These are phyloP conservation scores for Lachnellula cervina DNA, from an alignment of 2,329 filamentous ascomycete species.

Conservation along the genomic window DNA sequence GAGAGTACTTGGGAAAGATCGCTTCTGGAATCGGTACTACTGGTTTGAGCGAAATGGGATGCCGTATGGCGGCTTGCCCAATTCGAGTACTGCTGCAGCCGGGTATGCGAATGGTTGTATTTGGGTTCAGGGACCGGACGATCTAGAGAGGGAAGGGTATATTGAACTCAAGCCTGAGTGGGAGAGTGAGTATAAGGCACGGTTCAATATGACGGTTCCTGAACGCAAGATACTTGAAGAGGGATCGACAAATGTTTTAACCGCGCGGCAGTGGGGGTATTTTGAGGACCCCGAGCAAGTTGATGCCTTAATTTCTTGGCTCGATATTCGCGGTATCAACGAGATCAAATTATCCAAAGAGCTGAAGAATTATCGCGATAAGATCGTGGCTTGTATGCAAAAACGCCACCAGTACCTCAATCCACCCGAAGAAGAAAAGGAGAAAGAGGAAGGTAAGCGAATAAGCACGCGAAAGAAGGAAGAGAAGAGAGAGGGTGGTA, in stretches of 20 bases:
- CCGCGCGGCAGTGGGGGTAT: constrained; percentile 84
- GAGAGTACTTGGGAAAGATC: constrained; percentile 83
- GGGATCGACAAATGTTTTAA: constrained; percentile 70
- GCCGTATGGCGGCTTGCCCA: constrained; percentile 85
- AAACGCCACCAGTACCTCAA: constrained; percentile 69
- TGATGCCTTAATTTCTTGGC: constrained; percentile 77
- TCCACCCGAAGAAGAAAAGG: constrained; percentile 43
- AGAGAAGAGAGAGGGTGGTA: constrained; percentile 40
- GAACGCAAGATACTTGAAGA: constrained; percentile 86
- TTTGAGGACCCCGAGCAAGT: constrained; percentile 76
- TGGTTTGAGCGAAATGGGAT: constrained; percentile 99
- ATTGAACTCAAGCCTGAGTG: constrained; percentile 70
- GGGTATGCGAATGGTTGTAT: constrained; percentile 91
- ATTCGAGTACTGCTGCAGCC: constrained; percentile 80
- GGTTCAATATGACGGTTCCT: constrained; percentile 76
- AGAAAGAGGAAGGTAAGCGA: constrained; percentile 38
- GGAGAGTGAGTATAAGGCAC: constrained; percentile 68
- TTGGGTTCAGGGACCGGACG: constrained; percentile 94
- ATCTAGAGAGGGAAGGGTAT: constrained; percentile 79
- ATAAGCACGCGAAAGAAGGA: constrained; percentile 61
- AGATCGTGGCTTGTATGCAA: constrained; percentile 75
- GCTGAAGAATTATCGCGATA: constrained; percentile 67
- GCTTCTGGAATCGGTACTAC: constrained; percentile 98
- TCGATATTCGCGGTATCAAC: constrained; percentile 80
- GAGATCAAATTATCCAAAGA: constrained; percentile 88